These are phyloP conservation scores for Colletotrichum sp. DNA, from an alignment of 2,329 filamentous ascomycete genomes.

Conservation along the genomic window DNA sequence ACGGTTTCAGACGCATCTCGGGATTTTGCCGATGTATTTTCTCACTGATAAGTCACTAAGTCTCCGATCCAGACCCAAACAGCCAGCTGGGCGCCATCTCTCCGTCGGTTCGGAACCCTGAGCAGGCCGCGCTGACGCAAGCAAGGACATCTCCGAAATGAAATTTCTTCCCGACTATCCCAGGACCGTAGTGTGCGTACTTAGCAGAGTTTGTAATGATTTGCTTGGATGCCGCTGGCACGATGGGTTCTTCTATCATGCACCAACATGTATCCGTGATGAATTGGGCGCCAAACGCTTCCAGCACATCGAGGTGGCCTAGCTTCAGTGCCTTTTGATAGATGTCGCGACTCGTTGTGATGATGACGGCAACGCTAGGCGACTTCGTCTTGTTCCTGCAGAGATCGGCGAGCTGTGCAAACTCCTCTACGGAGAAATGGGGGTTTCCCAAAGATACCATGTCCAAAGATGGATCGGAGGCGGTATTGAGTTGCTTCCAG, in stretches of 20 bases:
- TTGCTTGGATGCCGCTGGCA: conserved; percentile 27
- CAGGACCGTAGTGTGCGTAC: conserved; percentile 47
- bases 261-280: conserved; percentile 46
- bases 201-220: conserved; percentile 52
- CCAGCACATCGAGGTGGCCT: conserved; percentile 32
- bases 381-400: conserved; percentile 29
- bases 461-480: conserved; percentile 25
- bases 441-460: conserved; percentile 50
- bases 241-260: conserved; percentile 45
- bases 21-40: background rate
- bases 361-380: conserved; percentile 12
- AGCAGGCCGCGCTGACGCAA: conserved; percentile 26
- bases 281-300: conserved; percentile 40
- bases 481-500: background rate
- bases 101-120: background rate
- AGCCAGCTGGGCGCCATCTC: background rate
- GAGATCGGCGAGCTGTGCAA: conserved; percentile 33
- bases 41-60: background rate
- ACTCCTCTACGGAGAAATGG: conserved; percentile 45
- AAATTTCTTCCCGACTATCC: conserved; percentile 24
- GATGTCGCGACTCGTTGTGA: conserved; percentile 6
- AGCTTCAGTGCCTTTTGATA: conserved; percentile 21
- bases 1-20: background rate
- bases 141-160: conserved; percentile 27
- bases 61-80: background rate